A percentile compares a stretch with the other conserved stretches of the same genome.
Evolutionary conservation across 805 yeast genomes (phyloP).

Genomic region (Deakozyma indianensis): DNA sequence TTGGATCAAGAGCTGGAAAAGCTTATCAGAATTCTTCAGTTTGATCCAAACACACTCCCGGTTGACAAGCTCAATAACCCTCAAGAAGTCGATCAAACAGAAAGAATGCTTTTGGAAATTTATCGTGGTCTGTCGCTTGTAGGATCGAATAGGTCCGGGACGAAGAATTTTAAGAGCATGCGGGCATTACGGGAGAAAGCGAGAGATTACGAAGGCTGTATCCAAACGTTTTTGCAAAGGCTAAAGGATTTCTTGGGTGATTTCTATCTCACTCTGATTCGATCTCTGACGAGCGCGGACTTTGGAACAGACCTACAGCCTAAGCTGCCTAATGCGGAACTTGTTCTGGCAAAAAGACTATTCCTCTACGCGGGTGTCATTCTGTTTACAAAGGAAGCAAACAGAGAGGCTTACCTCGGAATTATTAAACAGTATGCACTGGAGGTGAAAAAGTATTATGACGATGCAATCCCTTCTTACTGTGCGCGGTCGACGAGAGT

Average conservation of each 20-base stretch:
- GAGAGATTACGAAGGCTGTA: conserved; percentile 34
- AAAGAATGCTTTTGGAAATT: conserved; percentile 38
- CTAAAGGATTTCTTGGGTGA: background rate
- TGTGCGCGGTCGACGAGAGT: conserved; percentile 17
- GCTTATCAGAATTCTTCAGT: conserved; percentile 55
- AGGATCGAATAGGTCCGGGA: conserved; percentile 27
- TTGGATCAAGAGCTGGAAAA: conserved; percentile 55
- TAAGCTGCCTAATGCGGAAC: background rate
- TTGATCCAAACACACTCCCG: conserved; percentile 37
- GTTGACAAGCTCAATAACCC: conserved; percentile 34
- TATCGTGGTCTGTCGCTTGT: conserved; percentile 54
- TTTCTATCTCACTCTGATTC: background rate
- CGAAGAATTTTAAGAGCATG: conserved; percentile 30
- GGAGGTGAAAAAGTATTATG: conserved; percentile 22
- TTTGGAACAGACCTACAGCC: background rate
- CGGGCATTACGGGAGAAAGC: conserved; percentile 57
- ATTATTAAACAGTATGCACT: conserved; percentile 30
- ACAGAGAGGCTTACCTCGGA: conserved; percentile 30
- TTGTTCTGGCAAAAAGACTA: conserved; percentile 3
- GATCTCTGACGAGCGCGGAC: background rate
- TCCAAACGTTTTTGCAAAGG: background rate
- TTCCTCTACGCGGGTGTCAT: conserved; percentile 33
- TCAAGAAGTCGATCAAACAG: conserved; percentile 32
- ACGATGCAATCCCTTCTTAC: conserved; percentile 18
- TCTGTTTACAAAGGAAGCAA: conserved; percentile 45